These are phyloP conservation scores for Arabidopsis arenosa DNA, from an alignment of 345 rosid species.

Conservation along the genomic window DNA sequence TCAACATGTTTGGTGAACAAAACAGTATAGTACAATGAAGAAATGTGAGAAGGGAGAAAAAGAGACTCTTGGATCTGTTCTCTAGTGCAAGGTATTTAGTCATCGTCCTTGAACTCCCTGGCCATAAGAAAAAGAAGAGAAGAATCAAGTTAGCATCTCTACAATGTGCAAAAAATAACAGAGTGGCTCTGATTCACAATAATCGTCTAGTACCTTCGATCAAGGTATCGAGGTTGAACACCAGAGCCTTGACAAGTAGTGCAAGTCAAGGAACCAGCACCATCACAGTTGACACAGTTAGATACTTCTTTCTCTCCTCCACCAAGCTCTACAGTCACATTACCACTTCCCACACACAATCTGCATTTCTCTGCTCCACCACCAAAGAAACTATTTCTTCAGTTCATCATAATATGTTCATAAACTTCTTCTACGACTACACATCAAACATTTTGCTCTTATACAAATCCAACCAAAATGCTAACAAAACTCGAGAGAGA, in stretches of 20 bases:
- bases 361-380: conserved; percentile 73
- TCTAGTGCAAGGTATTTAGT: conserved; percentile 43
- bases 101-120: conserved; percentile 78
- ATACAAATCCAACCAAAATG: not conserved
- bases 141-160: not conserved
- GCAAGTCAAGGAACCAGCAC: conserved; percentile 85
- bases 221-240: conserved; percentile 97
- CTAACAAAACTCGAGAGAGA: not conserved
- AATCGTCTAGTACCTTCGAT: conserved; percentile 73
- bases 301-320: conserved; percentile 84
- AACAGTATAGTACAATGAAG: conserved; percentile 24
- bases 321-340: conserved; percentile 70
- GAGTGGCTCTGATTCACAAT: not conserved
- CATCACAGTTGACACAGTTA: conserved; percentile 77
- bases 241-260: conserved; percentile 97
- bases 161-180: not conserved
- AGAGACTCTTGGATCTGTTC: conserved; percentile 13
- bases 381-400: not conserved
- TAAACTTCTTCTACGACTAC: too few relatives aligned
- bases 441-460: not conserved
- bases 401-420: not conserved
- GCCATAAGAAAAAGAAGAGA: not conserved
- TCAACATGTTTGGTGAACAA: conserved; percentile 27
- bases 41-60: conserved; percentile 25
- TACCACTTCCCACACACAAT: conserved; percentile 83